phyloP scores from a whole-genome alignment of 495 filamentous ascomycete genomes.

The Xylaria intraflava region DNA sequence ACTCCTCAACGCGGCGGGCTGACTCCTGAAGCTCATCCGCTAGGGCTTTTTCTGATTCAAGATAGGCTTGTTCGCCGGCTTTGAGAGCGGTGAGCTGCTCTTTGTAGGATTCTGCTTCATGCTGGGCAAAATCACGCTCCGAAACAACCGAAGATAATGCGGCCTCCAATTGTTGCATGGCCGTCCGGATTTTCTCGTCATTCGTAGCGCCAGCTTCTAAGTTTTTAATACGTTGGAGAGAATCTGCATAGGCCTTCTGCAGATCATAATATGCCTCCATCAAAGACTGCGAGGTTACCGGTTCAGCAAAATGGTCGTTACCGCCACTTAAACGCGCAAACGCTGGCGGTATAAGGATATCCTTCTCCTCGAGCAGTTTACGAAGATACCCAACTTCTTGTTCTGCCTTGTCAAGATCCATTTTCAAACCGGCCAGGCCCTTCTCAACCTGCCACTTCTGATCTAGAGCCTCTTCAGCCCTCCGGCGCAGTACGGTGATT shows the following conservation, averaged over 20 bases:
- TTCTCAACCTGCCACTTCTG: conserved; percentile 97
- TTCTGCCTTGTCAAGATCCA: conserved; percentile 93
- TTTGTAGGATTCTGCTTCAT: conserved; percentile 53
- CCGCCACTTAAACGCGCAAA: conserved; percentile 42
- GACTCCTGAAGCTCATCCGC: conserved; percentile 61
- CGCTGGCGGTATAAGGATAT: conserved; percentile 61
- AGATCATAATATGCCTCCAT: conserved; percentile 74
- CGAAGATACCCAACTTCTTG: conserved; percentile 82
- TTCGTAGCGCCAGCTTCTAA: conserved; percentile 40
- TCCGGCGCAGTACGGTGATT: conserved; percentile 73
- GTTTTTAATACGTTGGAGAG: conserved; percentile 49
- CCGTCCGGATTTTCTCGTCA: conserved; percentile 48
- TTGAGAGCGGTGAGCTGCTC: conserved; percentile 57
- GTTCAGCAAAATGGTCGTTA: conserved; percentile 22
- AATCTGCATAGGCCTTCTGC: conserved; percentile 51
- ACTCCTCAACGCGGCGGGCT: conserved; percentile 66
- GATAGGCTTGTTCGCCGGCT: conserved; percentile 54
- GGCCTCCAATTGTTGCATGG: conserved; percentile 56
- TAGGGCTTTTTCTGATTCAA: conserved; percentile 56
- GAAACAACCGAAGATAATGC: conserved; percentile 59
- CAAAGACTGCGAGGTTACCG: conserved; percentile 63
- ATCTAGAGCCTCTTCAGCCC: conserved; percentile 92
- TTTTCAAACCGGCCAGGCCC: conserved; percentile 83
- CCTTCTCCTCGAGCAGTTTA: conserved; percentile 75
- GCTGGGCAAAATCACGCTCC: conserved; percentile 63